Evolutionary conservation across 2,329 filamentous ascomycete species (phyloP), one percentile per base, ranked within the genome.

Genomic region (Arachnopeziza araneosa): DNA sequence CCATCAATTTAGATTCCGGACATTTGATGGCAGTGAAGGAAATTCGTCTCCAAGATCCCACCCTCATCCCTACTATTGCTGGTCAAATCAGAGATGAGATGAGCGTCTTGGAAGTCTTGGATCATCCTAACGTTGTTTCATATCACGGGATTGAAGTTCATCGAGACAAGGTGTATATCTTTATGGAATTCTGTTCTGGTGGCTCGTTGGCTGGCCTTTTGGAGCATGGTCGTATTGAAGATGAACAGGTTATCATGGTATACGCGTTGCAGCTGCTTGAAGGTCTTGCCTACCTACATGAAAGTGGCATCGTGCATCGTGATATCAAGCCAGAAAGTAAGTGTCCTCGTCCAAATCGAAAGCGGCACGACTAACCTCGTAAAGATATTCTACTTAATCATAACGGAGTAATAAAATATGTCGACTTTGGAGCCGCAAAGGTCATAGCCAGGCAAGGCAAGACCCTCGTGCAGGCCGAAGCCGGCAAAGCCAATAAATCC

Each of bases 21-120:
- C 92, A 96, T 71, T 77, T 98, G 63, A 98, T 99, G 93, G 95
- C 95, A 2, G 95, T 99, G 67, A 99, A 99, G 76, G 95, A 99
- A 75, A 99, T 99, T 67, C 88, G 95, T 63, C 81, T 99, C 26
- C 95, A 98, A 76, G 95, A 99, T 73, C 95, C 95, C 44, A 95
- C 97, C 73, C 81, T 96, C 64, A 97, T 99, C 63, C 95, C 95
- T 5, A 91, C 90, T 57, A 93, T 98, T 71, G 93, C 95, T 10
- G 87, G 88, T 58, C 93, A 98, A 72, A 98, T 99, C 72, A 87
- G 89, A 64, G 95, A 99, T 71, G 95, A 99, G 74, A 98, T 99
- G 93, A 89, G 89, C 56, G 93, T 99, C 5, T 79, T 99, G 54
- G 93, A 98, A 75, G 89, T 97, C 1, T 82, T 99, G 52, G 93